phyloP scores from a whole-genome alignment of 257 asterid genomes.

The Penstemon newberryi region DNA sequence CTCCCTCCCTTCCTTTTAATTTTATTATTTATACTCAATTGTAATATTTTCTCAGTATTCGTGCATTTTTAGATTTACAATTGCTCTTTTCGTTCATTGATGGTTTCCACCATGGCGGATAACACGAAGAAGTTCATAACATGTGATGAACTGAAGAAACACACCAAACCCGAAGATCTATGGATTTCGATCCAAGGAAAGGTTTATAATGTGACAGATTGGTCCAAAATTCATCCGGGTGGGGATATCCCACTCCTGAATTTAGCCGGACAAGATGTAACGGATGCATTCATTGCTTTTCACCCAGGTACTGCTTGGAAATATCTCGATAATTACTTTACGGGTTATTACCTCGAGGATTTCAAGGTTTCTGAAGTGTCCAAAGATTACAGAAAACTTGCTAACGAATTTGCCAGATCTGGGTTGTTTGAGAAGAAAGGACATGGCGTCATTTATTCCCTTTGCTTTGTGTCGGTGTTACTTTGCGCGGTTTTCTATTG shows the following conservation, averaged over 20 bases:
- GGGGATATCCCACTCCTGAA: slow-evolving; percentile 27
- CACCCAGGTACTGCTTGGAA: slow-evolving; percentile 49
- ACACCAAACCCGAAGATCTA: slow-evolving; percentile 26
- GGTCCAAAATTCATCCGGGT: slow-evolving; percentile 34
- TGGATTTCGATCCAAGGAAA: slow-evolving; percentile 29
- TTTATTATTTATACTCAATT: not conserved
- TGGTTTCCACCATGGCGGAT: slow-evolving; percentile 1
- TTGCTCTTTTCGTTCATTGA: not conserved
- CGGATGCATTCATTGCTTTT: slow-evolving; percentile 30
- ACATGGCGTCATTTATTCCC: slow-evolving; percentile 35
- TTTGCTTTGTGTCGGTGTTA: slow-evolving; percentile 30
- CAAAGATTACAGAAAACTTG: slow-evolving; percentile 38
- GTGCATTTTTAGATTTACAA: not conserved
- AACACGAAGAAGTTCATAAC: slow-evolving; percentile 24
- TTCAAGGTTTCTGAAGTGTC: slow-evolving; percentile 42
- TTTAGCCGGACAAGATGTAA: slow-evolving; percentile 33
- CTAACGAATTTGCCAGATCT: slow-evolving; percentile 23
- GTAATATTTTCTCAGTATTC: too few relatives aligned
- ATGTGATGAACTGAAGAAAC: slow-evolving; percentile 27
- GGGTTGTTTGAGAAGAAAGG: slow-evolving; percentile 49
- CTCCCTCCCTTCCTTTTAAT: not conserved
- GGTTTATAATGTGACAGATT: slow-evolving; percentile 33
- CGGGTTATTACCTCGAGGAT: slow-evolving; percentile 39
- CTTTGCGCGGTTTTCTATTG: slow-evolving; percentile 33
- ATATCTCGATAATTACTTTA: slow-evolving; percentile 35